Conservation (phyloP, 1,284 basidiomycete genomes). For the Tilletia walkeri region DNA sequence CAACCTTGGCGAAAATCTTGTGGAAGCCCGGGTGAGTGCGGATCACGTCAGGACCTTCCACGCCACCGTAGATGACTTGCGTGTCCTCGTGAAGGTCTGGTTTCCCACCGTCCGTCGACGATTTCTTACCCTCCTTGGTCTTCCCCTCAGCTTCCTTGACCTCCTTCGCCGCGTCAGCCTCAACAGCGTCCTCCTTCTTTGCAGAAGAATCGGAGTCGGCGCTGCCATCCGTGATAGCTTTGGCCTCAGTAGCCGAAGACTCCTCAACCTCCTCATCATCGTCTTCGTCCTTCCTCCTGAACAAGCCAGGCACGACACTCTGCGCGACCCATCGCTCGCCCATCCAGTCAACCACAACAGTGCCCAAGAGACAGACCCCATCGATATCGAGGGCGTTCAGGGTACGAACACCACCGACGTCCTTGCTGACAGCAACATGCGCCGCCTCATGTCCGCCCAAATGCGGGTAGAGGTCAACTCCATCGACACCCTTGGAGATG, state of each 20-base stretch:
- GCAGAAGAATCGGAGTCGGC: no score
- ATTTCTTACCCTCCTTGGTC: constrained; percentile 48
- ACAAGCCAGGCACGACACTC: constrained; percentile 63
- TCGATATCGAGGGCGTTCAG: constrained; percentile 62
- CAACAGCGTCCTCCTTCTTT: constrained; percentile 19
- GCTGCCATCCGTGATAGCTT: background rate
- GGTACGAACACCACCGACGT: constrained; percentile 61
- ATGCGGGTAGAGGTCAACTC: constrained; percentile 61
- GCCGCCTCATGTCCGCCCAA: constrained; percentile 64
- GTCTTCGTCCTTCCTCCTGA: constrained; percentile 56
- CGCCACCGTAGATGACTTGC: constrained; percentile 60
- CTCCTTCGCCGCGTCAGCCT: constrained; percentile 25
- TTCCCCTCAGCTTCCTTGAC: constrained; percentile 68
- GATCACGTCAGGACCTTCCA: constrained; percentile 59
- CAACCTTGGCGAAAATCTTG: constrained; percentile 61
- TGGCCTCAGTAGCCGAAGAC: background rate
- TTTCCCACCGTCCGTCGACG: constrained; percentile 26
- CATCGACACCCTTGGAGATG: constrained; percentile 63
- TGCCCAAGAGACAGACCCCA: constrained; percentile 55
- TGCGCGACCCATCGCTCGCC: constrained; percentile 65
- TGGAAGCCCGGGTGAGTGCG: constrained; percentile 60
- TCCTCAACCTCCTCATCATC: constrained; percentile 33
- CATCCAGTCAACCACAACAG: constrained; percentile 63
- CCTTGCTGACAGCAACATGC: constrained; percentile 63
- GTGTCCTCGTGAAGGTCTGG: constrained; percentile 51